Base-by-base conservation (phyloP, 2,329 filamentous ascomycete species). In the Phialemoniopsis sp. region DNA sequence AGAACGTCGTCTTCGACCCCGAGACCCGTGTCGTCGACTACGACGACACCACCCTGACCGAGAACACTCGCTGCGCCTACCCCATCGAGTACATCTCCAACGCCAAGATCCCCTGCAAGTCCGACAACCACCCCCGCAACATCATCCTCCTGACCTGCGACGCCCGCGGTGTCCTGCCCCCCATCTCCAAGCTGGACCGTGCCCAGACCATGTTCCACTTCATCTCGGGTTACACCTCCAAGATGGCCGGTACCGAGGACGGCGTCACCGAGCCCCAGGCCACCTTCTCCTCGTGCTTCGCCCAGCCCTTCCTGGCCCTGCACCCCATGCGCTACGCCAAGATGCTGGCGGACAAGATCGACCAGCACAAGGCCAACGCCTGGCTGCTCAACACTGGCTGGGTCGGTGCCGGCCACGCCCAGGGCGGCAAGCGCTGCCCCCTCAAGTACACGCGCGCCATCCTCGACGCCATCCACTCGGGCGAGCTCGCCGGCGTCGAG, bases 121-220 rank as follows among this genome's bases (percentile, higher is more conserved):
- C 87, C 34, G 72, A 78, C 50, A 86, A 80, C 66, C 89, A 96
- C 76, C 93, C 93, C 53, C 85, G 78, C 67, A 98, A 98, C 82
- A 97, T 98, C 69, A 87, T 98, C 61, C 85, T 98, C 54, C 83
- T 98, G 55, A 98, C 93, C 47, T 98, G 93, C 73, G 93, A 98
- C 58, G 93, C 93, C 44, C 89, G 93, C 53, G 93, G 93, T 74
- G 93, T 98, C 36, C 82, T 98, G 41, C 93, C 93, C 41, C 93
- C 93, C 36, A 97, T 98, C 70, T 96, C 89, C 57, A 97, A 97
- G 78, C 85, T 98, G 63, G 82, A 86, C 75, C 80, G 85, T 49
- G 82, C 88, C 57, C 93, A 97, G 74, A 95, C 89, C 66, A 97
- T 98, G 91, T 98, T 97, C 85, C 93, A 98, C 79, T 98, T 98